Conservation (phyloP, 164 flowering plant genomes). For the Kalanchoe fedtschenkoi region DNA sequence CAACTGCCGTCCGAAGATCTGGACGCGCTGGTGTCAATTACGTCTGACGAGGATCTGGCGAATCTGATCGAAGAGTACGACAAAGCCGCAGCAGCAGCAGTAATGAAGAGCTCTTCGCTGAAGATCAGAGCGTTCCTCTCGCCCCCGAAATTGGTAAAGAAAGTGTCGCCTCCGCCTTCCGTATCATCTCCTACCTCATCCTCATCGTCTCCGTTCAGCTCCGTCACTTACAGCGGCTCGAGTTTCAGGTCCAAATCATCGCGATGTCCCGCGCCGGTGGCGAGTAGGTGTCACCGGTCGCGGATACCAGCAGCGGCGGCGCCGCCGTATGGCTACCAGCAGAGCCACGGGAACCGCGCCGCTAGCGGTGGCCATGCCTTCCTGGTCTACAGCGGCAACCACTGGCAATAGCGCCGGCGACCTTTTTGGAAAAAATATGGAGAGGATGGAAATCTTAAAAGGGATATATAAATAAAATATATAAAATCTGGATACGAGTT, state of each 20-base stretch:
- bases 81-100: constrained; percentile 24
- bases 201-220: constrained; percentile 9
- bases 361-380: constrained; percentile 25
- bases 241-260: constrained; percentile 7
- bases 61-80: constrained; percentile 86
- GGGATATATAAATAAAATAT: constrained; percentile 3
- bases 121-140: constrained; percentile 80
- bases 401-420: constrained; percentile 46
- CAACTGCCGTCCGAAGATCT: constrained; percentile 83
- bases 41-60: constrained; percentile 76
- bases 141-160: constrained; percentile 35
- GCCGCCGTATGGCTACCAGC: background rate
- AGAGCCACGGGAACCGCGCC: constrained; percentile 10
- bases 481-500: background rate
- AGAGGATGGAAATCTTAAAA: background rate
- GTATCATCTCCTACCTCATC: constrained; percentile 10
- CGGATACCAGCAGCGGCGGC: constrained; percentile 15
- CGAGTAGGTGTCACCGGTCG: constrained; percentile 16
- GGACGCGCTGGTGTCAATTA: constrained; percentile 75
- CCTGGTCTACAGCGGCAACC: constrained; percentile 54
- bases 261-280: constrained; percentile 4
- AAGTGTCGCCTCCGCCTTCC: constrained; percentile 28
- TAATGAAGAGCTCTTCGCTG: constrained; percentile 14
- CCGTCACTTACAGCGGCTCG: constrained; percentile 4
- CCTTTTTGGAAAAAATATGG: background rate